Conservation (phyloP, 202 grass and related monocot genomes). For the Brachypodium distachyon region DNA sequence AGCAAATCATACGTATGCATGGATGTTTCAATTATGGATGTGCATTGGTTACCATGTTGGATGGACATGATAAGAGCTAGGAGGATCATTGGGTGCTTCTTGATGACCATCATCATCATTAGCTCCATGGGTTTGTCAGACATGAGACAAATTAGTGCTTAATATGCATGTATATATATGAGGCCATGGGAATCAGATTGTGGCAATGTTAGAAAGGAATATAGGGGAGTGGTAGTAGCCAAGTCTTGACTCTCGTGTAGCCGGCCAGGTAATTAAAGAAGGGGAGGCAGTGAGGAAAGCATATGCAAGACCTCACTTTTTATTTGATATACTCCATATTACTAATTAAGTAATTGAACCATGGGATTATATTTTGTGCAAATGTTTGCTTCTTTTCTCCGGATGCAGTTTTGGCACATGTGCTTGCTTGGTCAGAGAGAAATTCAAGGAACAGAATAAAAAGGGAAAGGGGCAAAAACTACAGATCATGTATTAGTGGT, state of each 20-base stretch:
- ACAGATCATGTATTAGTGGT: background rate
- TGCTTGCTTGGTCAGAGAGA: conserved; percentile 35
- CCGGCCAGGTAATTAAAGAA: conserved; percentile 17
- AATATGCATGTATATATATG: background rate
- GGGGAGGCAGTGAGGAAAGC: background rate
- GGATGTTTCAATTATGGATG: background rate
- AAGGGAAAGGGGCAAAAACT: background rate
- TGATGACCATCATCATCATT: background rate
- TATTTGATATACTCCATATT: too few relatives aligned
- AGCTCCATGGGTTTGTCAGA: background rate
- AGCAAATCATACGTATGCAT: background rate
- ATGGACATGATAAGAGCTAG: background rate
- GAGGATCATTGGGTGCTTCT: background rate
- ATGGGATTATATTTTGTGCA: too few relatives aligned
- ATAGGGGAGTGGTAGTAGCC: background rate
- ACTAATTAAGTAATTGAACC: too few relatives aligned
- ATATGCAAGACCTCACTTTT: conserved; percentile 16
- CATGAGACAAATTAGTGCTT: background rate
- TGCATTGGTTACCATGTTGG: conserved; percentile 1
- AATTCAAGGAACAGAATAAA: background rate
- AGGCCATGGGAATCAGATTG: background rate
- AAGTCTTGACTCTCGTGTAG: background rate
- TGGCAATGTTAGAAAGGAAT: conserved; percentile 7
- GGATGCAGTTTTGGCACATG: conserved; percentile 27
- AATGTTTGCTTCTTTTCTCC: conserved; percentile 19